phyloP scores from a whole-genome alignment of 352 stramenopile genomes.

The Blastocystis sp. region DNA sequence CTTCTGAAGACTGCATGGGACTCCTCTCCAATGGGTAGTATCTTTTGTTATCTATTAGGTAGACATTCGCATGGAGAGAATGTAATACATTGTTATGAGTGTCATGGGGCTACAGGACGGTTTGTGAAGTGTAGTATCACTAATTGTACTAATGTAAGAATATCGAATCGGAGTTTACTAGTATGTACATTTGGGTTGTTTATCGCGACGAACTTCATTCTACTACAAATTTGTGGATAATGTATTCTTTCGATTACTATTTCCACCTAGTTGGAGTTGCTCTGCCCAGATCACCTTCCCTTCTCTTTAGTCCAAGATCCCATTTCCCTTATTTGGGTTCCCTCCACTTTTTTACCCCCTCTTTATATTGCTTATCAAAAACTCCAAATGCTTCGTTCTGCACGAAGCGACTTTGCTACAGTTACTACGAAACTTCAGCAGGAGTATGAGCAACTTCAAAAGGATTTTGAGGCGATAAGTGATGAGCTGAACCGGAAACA shows the following conservation, averaged over 20 bases:
- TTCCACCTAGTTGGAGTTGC: not conserved
- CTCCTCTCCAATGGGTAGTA: not conserved
- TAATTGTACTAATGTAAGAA: not conserved
- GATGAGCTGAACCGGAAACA: not conserved
- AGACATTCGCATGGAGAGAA: not conserved
- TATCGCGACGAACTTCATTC: not conserved
- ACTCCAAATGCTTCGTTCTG: not conserved
- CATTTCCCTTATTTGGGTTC: not conserved
- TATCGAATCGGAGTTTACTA: not conserved
- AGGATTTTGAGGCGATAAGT: not conserved
- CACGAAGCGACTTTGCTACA: not conserved
- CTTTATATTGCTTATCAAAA: not conserved
- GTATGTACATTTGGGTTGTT: not conserved
- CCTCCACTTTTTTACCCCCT: not conserved
- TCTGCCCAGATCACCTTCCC: not conserved
- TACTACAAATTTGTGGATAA: not conserved
- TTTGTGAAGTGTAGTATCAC: conserved; percentile 10
- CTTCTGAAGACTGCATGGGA: not conserved
- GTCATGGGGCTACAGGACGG: not conserved
- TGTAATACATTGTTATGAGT: not conserved
- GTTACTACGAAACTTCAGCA: not conserved
- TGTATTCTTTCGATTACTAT: not conserved
- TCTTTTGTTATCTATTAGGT: too few species aligned
- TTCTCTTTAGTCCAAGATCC: not conserved
- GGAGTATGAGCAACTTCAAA: not conserved